Evolutionary conservation across 805 yeast genomes (phyloP).

Genomic region (Barnettozyma wickerhamii): DNA sequence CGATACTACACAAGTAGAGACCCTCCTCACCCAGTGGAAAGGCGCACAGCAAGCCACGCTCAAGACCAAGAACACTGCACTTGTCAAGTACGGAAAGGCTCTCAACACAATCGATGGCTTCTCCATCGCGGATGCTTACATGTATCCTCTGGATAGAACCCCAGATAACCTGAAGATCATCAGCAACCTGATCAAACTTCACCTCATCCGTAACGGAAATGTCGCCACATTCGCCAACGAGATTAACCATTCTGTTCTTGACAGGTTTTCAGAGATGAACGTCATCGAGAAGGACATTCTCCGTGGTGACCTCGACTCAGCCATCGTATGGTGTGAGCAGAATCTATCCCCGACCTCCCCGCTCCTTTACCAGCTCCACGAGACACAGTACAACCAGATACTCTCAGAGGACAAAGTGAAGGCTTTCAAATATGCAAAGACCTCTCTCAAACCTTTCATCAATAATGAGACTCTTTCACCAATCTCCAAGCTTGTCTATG

Average conservation of each 20-base stretch:
- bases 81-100: conserved; percentile 22
- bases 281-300: conserved; percentile 35
- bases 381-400: conserved; percentile 35
- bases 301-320: conserved; percentile 35
- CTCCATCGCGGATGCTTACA: conserved; percentile 30
- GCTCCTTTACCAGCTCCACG: conserved; percentile 42
- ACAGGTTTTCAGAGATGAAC: conserved; percentile 38
- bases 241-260: conserved; percentile 26
- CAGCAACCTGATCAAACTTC: conserved; percentile 40
- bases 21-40: conserved; percentile 22
- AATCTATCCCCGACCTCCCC: conserved; percentile 26
- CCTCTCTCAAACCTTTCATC: conserved; percentile 36
- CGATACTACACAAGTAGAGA: background rate
- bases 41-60: conserved; percentile 21
- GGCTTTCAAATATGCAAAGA: conserved; percentile 42
- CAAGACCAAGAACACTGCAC: conserved; percentile 26
- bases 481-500: conserved; percentile 41
- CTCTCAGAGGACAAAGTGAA: conserved; percentile 21
- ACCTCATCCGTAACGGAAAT: conserved; percentile 45
- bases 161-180: conserved; percentile 21
- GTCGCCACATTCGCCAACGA: conserved; percentile 30
- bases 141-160: conserved; percentile 26
- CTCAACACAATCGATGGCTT: conserved; percentile 20
- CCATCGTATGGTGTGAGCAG: conserved; percentile 45
- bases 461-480: conserved; percentile 30